These are phyloP conservation scores for Lachancea sp. DNA, from an alignment of 805 yeast genomes.

Conservation along the genomic window DNA sequence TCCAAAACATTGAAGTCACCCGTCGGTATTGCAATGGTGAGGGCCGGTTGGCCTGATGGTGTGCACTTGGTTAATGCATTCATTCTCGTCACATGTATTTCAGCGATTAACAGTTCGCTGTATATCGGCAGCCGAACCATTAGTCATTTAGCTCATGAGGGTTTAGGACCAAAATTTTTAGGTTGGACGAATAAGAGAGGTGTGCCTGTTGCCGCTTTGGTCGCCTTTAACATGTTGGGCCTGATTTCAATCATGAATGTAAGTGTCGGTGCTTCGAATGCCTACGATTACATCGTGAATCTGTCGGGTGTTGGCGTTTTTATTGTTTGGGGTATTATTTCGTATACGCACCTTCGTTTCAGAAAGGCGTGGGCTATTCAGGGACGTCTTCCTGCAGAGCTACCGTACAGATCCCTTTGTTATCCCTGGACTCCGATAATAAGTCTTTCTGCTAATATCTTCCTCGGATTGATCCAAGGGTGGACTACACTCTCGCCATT, in stretches of 20 bases:
- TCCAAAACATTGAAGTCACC: slow-evolving; percentile 52
- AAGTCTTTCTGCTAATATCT: slow-evolving; percentile 44
- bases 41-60: slow-evolving; percentile 49
- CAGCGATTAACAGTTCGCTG: slow-evolving; percentile 38
- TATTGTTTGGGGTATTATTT: slow-evolving; percentile 59
- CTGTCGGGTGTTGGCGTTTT: slow-evolving; percentile 63
- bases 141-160: slow-evolving; percentile 42
- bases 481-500: slow-evolving; percentile 61
- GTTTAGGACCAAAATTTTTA: slow-evolving; percentile 42
- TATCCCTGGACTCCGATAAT: slow-evolving; percentile 47
- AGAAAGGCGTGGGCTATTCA: slow-evolving; percentile 42
- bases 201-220: slow-evolving; percentile 10
- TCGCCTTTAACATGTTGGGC: slow-evolving; percentile 4
- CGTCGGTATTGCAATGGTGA: slow-evolving; percentile 49
- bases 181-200: slow-evolving; percentile 42
- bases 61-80: slow-evolving; percentile 51
- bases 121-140: slow-evolving; percentile 46
- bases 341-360: slow-evolving; percentile 51
- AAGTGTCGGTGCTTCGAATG: slow-evolving; percentile 23
- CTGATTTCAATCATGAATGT: slow-evolving; percentile 7
- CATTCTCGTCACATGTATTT: slow-evolving; percentile 48
- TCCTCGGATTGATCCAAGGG: slow-evolving; percentile 57
- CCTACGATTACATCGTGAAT: slow-evolving; percentile 55
- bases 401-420: slow-evolving; percentile 48
- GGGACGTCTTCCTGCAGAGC: slow-evolving; percentile 40